Percentiles rank a stretch among this genome's conserved stretches.
Conservation (phyloP, 2,329 filamentous ascomycete species). For the Trichophyton mentagrophytes region DNA sequence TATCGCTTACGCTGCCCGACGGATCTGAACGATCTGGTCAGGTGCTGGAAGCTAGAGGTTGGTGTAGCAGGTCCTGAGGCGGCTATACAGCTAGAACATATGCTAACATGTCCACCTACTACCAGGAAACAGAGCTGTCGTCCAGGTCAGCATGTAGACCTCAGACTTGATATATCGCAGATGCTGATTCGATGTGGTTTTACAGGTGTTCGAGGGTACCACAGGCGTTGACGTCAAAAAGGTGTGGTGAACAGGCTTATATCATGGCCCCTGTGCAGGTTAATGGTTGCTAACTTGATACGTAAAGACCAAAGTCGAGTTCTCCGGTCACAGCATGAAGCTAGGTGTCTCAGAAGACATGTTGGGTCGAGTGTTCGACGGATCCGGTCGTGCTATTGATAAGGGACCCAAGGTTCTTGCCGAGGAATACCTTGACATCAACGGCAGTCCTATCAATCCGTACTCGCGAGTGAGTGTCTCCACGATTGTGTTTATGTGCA, state of each 20-base stretch:
- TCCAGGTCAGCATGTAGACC: slow-evolving; percentile 53
- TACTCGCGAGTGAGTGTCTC: slow-evolving; percentile 66
- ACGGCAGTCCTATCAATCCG: slow-evolving; percentile 96
- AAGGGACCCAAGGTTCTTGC: slow-evolving; percentile 97
- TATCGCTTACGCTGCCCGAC: slow-evolving; percentile 89
- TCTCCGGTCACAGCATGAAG: slow-evolving; percentile 93
- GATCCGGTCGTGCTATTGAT: slow-evolving; percentile 93
- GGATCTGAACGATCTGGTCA: slow-evolving; percentile 87
- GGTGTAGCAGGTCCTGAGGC: slow-evolving; percentile 13
- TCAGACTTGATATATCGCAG: not conserved
- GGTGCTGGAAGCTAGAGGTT: slow-evolving; percentile 94
- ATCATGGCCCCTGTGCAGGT: not conserved
- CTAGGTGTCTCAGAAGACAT: slow-evolving; percentile 98
- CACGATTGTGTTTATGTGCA: not conserved
- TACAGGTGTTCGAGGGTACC: slow-evolving; percentile 96
- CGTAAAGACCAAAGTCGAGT: slow-evolving; percentile 81
- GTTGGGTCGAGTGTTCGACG: slow-evolving; percentile 97
- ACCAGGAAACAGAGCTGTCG: slow-evolving; percentile 82
- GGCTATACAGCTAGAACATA: not conserved
- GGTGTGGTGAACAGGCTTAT: slow-evolving; percentile 39
- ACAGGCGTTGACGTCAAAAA: slow-evolving; percentile 97
- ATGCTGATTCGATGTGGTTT: slow-evolving; percentile 8
- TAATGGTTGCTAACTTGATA: slow-evolving; percentile 17
- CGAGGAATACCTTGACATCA: slow-evolving; percentile 97
- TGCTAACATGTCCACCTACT: slow-evolving; percentile 2